These are phyloP conservation scores for Bocquillonia castaneifolia DNA, from an alignment of 441 rosid genomes.

Conservation along the genomic window DNA sequence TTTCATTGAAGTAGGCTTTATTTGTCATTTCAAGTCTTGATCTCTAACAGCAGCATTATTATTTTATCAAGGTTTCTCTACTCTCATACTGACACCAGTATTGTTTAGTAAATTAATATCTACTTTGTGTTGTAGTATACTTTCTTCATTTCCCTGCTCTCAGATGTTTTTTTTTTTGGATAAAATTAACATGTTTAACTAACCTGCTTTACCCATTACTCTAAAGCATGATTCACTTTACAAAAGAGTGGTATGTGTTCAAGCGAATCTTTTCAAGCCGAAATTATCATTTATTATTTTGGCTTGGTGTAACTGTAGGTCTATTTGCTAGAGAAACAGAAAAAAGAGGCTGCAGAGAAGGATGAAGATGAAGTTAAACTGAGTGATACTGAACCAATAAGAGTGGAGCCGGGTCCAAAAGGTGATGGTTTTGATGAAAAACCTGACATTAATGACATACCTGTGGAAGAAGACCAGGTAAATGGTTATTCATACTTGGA, in stretches of 20 bases:
- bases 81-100: background rate
- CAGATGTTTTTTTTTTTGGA: no score
- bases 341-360: slow-evolving; percentile 44
- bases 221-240: background rate
- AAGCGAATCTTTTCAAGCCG: background rate
- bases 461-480: slow-evolving; percentile 75
- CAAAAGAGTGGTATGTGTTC: background rate
- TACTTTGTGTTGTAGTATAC: background rate
- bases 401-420: slow-evolving; percentile 37
- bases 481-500: slow-evolving; percentile 9
- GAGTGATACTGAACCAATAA: slow-evolving; percentile 32
- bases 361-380: slow-evolving; percentile 51
- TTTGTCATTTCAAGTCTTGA: background rate
- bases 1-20: background rate
- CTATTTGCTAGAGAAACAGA: slow-evolving; percentile 67
- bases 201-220: no score
- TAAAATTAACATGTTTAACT: no score
- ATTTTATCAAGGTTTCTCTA: background rate
- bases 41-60: background rate
- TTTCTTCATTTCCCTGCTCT: no score
- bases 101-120: background rate
- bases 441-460: slow-evolving; percentile 71
- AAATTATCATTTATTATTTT: slow-evolving; percentile 1
- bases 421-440: slow-evolving; percentile 46
- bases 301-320: slow-evolving; percentile 45